phyloP scores from a whole-genome alignment of 2,329 filamentous ascomycete species.

The Stenocarpella maydis region DNA sequence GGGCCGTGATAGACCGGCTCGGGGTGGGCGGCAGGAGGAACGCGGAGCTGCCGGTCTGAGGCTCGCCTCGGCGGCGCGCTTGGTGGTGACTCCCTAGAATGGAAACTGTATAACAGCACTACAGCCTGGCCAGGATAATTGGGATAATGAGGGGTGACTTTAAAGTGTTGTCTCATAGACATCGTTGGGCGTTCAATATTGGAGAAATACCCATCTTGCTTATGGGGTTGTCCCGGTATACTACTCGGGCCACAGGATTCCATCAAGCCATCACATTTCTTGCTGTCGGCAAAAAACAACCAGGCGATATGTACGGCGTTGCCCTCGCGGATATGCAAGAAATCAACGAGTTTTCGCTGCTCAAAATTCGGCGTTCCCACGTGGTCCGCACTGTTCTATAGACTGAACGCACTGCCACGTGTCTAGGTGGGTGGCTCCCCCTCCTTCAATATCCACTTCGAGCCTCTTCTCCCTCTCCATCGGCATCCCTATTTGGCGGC shows the following conservation, averaged over 20 bases:
- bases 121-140: neutral
- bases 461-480: neutral
- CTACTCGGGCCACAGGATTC: neutral
- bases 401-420: constrained; percentile 33
- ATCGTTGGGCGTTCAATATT: constrained; percentile 35
- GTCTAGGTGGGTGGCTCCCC: constrained; percentile 28
- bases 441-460: constrained; percentile 4
- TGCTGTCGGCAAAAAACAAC: neutral
- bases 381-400: constrained; percentile 35
- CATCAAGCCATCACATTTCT: constrained; percentile 9
- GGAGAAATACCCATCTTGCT: constrained; percentile 31
- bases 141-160: constrained; percentile 4
- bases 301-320: constrained; percentile 25
- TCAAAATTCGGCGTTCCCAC: constrained; percentile 33
- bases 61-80: neutral
- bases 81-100: constrained; percentile 1
- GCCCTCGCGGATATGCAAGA: constrained; percentile 30
- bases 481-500: constrained; percentile 4
- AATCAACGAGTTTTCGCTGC: constrained; percentile 26
- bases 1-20: constrained; percentile 73
- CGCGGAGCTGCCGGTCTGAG: constrained; percentile 78
- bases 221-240: neutral
- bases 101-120: constrained; percentile 29
- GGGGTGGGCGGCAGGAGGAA: constrained; percentile 73
- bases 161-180: constrained; percentile 5